Evolutionary conservation across 2,329 filamentous ascomycete species (phyloP), one percentile per base, ranked within the genome.

Genomic region (Fusarium concolor): DNA sequence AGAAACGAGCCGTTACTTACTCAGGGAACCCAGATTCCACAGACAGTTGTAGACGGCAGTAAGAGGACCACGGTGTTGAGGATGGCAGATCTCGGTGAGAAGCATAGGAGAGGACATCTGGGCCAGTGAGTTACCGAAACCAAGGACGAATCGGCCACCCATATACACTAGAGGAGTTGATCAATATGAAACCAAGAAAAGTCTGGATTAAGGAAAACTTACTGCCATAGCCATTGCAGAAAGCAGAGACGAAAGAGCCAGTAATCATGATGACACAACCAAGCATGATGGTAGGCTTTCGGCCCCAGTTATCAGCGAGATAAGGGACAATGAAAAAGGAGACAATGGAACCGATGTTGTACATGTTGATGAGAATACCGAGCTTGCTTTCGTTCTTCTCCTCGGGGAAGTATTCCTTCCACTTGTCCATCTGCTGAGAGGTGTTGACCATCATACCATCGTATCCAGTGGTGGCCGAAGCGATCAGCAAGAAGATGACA

Each of bases 21-120:
- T 68, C n/a, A 84, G 75, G 15, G 82, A 81, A 37, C 87, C 88
- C 56, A 88, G 76, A 75, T 90, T 89, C 88, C 88, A 92, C 52
- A 90, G 77, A 70, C 87, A 90, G 77, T 91, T 91, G 79, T 91
- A 91, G 59, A 91, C 83, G 15, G 89, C 83, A 2, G 89, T 91
- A 46, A 91, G 83, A 28, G 85, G 86, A 29, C 85, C 89, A 74
- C 89, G 86, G 74, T 92, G 89, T 73, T 91, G 89, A 24, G 89
- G 89, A 73, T 91, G 89, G 78, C 85, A 87, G 62, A 91, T 84
- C 79, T 91, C 89, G 6, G 87, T 87, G 12, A 91, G 82, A 10
- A 91, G 82, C 49, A 91, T 81, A 5, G 89, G 89, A 14, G 88
- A 89, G 6, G 86, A 84, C 79, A 89, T 86, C 71, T 90, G 88